A percentile compares a stretch with the other conserved stretches of the same genome.
phyloP scores from a whole-genome alignment of 306 rosid species.

The Citrullus mucosospermus region DNA sequence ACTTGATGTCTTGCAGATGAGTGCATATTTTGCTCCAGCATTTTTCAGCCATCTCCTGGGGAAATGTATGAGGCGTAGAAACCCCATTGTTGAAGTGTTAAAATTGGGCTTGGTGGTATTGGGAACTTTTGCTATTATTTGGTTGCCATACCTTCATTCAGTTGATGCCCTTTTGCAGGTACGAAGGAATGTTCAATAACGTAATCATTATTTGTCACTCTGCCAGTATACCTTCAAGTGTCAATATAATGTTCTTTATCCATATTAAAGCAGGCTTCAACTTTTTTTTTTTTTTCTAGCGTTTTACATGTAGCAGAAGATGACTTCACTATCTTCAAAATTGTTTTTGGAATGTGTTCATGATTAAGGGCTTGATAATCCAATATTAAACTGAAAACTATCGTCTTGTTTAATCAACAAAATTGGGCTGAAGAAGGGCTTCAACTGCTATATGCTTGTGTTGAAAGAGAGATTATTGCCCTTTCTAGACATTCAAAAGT shows the following conservation, averaged over 20 bases:
- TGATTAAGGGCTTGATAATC: neutral
- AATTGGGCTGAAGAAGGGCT: neutral
- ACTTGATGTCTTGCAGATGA: slow-evolving; percentile 52
- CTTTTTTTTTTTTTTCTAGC: neutral
- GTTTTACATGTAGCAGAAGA: neutral
- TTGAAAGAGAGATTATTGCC: neutral
- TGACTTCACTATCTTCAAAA: neutral
- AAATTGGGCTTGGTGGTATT: slow-evolving; percentile 69
- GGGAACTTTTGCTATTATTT: slow-evolving; percentile 58
- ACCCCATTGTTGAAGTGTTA: slow-evolving; percentile 57
- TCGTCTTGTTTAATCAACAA: neutral
- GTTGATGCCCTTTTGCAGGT: slow-evolving; percentile 52
- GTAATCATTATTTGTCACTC: neutral
- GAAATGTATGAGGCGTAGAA: slow-evolving; percentile 48
- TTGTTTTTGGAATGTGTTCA: neutral
- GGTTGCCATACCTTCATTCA: slow-evolving; percentile 90
- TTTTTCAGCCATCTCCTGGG: slow-evolving; percentile 86
- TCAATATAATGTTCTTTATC: neutral
- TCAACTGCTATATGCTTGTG: neutral
- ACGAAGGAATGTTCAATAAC: neutral
- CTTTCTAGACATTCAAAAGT: neutral
- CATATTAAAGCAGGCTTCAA: neutral
- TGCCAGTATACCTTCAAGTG: neutral
- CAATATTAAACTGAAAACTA: neutral
- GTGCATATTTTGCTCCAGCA: slow-evolving; percentile 85